A percentile compares a stretch with the other conserved stretches of the same genome.
Evolutionary conservation across 1,284 basidiomycete species (phyloP).

Genomic region (Ceratobasidium sp.): DNA sequence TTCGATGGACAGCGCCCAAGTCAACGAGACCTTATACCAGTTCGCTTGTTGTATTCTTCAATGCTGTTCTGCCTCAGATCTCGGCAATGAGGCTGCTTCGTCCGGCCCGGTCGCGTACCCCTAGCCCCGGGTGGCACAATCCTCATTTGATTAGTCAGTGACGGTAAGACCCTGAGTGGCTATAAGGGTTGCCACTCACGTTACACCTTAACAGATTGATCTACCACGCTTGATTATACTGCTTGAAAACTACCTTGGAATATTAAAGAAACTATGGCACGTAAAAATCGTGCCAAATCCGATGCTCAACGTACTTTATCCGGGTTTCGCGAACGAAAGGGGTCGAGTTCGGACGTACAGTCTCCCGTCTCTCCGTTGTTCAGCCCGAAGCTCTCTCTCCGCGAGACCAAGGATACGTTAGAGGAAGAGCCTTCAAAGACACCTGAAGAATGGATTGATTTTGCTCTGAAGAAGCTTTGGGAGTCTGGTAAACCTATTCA

Average conservation of each 20-base stretch:
- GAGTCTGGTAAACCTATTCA: not conserved
- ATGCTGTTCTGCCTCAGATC: no score
- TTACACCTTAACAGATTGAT: not conserved
- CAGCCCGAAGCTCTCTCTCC: not conserved
- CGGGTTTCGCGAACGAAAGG: not conserved
- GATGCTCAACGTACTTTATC: constrained; percentile 4
- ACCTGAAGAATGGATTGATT: constrained; percentile 66
- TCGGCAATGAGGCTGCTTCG: no score
- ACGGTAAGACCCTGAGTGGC: constrained; percentile 12
- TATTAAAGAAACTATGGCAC: not conserved
- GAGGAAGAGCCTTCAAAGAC: constrained; percentile 34
- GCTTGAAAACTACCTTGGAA: not conserved
- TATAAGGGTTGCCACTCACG: constrained; percentile 22
- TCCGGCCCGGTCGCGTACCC: no score
- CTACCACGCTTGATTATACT: not conserved
- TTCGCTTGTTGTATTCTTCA: no score
- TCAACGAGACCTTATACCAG: no score
- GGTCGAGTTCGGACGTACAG: not conserved
- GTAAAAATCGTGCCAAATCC: constrained; percentile 8
- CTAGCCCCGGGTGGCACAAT: no score
- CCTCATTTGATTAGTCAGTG: no score
- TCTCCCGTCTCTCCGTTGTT: not conserved
- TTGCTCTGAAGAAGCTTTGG: constrained; percentile 27
- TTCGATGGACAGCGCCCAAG: no score
- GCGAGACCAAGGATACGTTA: not conserved